phyloP scores from a whole-genome alignment of 1,284 basidiomycete species.

The Rhodotorula sp. region DNA sequence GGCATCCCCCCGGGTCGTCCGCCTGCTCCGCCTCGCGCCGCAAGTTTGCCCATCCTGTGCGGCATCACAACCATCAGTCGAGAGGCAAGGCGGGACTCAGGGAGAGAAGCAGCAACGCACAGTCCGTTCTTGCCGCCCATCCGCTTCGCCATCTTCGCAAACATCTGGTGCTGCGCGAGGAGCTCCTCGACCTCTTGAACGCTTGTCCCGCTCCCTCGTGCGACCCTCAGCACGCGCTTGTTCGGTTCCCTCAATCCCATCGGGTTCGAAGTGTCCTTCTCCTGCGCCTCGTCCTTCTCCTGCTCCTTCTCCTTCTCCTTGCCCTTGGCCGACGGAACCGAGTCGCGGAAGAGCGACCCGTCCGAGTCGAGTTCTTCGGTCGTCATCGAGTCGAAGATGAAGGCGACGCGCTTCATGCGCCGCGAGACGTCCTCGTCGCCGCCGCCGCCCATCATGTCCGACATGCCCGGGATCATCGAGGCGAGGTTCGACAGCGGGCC shows the following conservation, averaged over 20 bases:
- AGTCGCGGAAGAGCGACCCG: constrained; percentile 68
- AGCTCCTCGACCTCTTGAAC: constrained; percentile 96
- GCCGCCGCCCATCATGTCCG: constrained; percentile 68
- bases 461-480: constrained; percentile 96
- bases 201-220: constrained; percentile 89
- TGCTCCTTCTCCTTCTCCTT: constrained; percentile 15
- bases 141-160: constrained; percentile 95
- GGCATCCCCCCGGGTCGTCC: constrained; percentile 64
- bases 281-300: constrained; percentile 22
- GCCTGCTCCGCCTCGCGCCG: constrained; percentile 69
- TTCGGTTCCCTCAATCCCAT: constrained; percentile 54
- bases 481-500: constrained; percentile 97
- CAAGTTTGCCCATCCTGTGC: constrained; percentile 73
- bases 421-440: constrained; percentile 81
- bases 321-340: constrained; percentile 10
- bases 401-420: constrained; percentile 97
- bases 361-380: constrained; percentile 92
- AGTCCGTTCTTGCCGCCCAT: constrained; percentile 95
- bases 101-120: constrained; percentile 43
- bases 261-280: constrained; percentile 16
- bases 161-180: constrained; percentile 91
- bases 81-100: neutral
- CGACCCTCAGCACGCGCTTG: constrained; percentile 83
- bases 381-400: constrained; percentile 98
- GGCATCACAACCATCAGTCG: no score